phyloP scores from a whole-genome alignment of 495 filamentous ascomycete genomes.

The Hyphodiscus hymeniophilus region DNA sequence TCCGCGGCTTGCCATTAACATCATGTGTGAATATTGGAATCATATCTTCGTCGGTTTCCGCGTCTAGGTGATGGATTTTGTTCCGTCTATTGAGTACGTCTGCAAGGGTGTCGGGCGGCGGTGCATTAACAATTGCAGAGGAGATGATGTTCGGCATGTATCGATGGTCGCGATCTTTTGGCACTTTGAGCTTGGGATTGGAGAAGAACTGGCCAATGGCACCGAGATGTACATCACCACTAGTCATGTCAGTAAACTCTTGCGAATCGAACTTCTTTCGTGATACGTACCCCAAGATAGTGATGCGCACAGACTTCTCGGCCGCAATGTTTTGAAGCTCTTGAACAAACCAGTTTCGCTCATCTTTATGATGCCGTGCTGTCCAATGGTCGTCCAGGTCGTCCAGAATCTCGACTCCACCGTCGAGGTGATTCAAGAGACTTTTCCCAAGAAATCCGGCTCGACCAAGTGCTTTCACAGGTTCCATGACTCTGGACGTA shows the following conservation, averaged over 20 bases:
- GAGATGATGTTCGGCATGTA: conserved; percentile 90
- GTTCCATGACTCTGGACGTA: conserved; percentile 76
- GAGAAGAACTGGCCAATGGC: conserved; percentile 93
- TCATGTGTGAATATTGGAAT: conserved; percentile 85
- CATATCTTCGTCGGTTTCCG: conserved; percentile 88
- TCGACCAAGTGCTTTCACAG: conserved; percentile 80
- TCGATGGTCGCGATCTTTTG: conserved; percentile 80
- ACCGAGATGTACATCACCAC: conserved; percentile 88
- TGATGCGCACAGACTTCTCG: conserved; percentile 85
- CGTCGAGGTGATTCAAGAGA: conserved; percentile 83
- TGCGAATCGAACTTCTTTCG: background rate
- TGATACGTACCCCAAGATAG: conserved; percentile 63
- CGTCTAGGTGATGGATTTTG: conserved; percentile 81
- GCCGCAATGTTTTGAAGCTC: conserved; percentile 86
- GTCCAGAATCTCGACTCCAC: conserved; percentile 87
- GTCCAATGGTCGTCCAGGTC: conserved; percentile 96
- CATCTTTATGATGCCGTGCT: conserved; percentile 82
- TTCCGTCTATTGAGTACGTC: conserved; percentile 92
- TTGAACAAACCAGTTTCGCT: conserved; percentile 79
- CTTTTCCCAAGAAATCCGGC: conserved; percentile 66
- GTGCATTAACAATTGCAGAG: conserved; percentile 86
- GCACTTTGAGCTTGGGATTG: conserved; percentile 65
- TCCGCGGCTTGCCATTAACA: conserved; percentile 79
- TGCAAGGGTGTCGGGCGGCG: conserved; percentile 80
- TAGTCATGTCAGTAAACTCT: conserved; percentile 23